Evolutionary conservation across 176 grass and related monocot species (phyloP).

Genomic region (Olyra latifolia): DNA sequence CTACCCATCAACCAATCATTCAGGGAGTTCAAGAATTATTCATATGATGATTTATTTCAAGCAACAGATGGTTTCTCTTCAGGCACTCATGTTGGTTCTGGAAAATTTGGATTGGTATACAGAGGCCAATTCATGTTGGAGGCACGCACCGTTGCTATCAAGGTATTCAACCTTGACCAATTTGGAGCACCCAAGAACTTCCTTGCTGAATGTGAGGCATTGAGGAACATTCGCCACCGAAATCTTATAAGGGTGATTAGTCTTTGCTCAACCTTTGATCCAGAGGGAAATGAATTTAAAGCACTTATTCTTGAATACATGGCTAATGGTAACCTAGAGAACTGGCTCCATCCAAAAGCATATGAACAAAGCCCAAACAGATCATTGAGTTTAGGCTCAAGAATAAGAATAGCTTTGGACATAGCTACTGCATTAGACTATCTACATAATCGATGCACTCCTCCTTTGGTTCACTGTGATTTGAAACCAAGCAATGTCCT

Average conservation of each 20-base stretch:
- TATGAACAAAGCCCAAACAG: not conserved
- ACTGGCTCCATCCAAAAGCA: not conserved
- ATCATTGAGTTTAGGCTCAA: not conserved
- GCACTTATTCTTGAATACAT: conserved; percentile 43
- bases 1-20: too few species aligned
- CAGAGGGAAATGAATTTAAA: conserved; percentile 44
- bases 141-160: not conserved
- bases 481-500: conserved; percentile 19
- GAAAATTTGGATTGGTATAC: not conserved
- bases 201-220: not conserved
- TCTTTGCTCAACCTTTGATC: not conserved
- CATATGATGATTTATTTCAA: not conserved
- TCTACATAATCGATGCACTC: conserved; percentile 20
- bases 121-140: not conserved
- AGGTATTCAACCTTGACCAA: conserved; percentile 2
- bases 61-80: not conserved
- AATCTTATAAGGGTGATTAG: not conserved
- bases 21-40: not conserved
- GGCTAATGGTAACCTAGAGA: conserved; percentile 41
- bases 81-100: not conserved
- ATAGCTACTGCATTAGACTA: conserved; percentile 37
- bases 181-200: not conserved
- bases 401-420: not conserved
- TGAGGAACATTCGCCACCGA: conserved; percentile 25
- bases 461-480: conserved; percentile 31